Percentiles rank a stretch among this genome's conserved stretches.
These are phyloP conservation scores for Kwoniella newhampshirensis DNA, from an alignment of 768 basidiomycete genomes.

Conservation along the genomic window DNA sequence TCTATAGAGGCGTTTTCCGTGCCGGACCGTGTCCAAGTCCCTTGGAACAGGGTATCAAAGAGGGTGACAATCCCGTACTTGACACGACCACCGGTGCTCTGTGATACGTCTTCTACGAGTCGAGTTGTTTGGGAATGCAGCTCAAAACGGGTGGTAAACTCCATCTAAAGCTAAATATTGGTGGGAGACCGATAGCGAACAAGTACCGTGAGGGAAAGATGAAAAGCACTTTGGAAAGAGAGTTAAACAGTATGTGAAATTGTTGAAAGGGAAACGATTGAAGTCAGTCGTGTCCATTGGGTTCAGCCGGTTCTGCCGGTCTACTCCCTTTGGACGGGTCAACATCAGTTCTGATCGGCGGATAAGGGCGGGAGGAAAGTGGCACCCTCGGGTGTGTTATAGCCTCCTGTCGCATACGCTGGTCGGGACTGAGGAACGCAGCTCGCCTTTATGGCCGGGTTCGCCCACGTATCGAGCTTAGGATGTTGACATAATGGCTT, in stretches of 20 bases:
- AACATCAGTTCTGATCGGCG: constrained; percentile 66
- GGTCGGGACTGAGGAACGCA: constrained; percentile 66
- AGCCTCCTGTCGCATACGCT: constrained; percentile 61
- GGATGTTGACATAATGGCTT: constrained; percentile 76
- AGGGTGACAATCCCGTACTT: constrained; percentile 58
- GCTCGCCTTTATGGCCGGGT: constrained; percentile 61
- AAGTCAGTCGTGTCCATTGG: constrained; percentile 66
- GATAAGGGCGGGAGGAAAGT: constrained; percentile 65
- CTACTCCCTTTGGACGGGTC: constrained; percentile 64
- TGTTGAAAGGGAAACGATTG: constrained; percentile 75
- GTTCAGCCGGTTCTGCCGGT: constrained; percentile 62
- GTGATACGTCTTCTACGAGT: constrained; percentile 75
- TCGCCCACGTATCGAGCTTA: constrained; percentile 62
- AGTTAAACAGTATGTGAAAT: constrained; percentile 79
- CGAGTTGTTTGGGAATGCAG: constrained; percentile 84
- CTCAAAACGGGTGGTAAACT: constrained; percentile 79
- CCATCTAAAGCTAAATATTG: constrained; percentile 82
- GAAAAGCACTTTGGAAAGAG: constrained; percentile 79
- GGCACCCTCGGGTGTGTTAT: constrained; percentile 69
- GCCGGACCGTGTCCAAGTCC: constrained; percentile 73
- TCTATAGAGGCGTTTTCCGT: constrained; percentile 73
- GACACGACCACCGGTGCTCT: constrained; percentile 64
- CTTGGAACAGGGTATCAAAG: constrained; percentile 72
- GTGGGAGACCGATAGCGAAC: constrained; percentile 80
- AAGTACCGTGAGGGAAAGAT: constrained; percentile 80